Conservation (phyloP, 495 filamentous ascomycete genomes). For the Bryoglossum gracile region DNA sequence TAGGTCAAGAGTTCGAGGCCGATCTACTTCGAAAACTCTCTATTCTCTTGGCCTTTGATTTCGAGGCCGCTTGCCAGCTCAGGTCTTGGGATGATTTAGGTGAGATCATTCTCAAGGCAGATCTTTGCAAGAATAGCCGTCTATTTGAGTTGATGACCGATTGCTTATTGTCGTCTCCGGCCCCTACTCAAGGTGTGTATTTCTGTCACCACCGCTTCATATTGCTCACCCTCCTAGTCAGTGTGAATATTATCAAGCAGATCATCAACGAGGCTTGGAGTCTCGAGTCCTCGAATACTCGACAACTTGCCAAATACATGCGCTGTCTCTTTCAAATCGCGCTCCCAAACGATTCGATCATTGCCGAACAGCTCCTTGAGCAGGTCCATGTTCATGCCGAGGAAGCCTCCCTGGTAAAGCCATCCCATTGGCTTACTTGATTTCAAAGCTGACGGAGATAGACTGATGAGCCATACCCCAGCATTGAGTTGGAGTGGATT, state of each 20-base stretch:
- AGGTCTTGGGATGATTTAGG: slow-evolving; percentile 61
- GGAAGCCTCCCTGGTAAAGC: slow-evolving; percentile 32
- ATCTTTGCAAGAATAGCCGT: slow-evolving; percentile 28
- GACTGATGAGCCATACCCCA: slow-evolving; percentile 49
- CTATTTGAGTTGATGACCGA: slow-evolving; percentile 51
- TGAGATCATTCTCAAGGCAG: slow-evolving; percentile 49
- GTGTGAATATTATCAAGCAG: slow-evolving; percentile 46
- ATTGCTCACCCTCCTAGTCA: too few relatives aligned
- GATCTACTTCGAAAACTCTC: slow-evolving; percentile 57
- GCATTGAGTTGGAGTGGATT: slow-evolving; percentile 71
- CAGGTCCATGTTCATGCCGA: slow-evolving; percentile 46
- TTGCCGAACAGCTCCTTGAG: slow-evolving; percentile 49
- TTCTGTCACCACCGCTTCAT: too few relatives aligned
- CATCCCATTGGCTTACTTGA: background rate
- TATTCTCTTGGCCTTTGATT: slow-evolving; percentile 60
- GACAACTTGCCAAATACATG: slow-evolving; percentile 61
- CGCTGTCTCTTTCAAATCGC: slow-evolving; percentile 64
- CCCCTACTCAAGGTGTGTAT: slow-evolving; percentile 38
- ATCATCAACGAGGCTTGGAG: slow-evolving; percentile 58
- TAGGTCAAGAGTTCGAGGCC: slow-evolving; percentile 36
- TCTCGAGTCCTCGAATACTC: slow-evolving; percentile 41
- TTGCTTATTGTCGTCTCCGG: slow-evolving; percentile 47
- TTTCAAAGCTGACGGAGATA: slow-evolving; percentile 17
- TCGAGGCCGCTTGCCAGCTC: slow-evolving; percentile 64
- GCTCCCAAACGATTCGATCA: slow-evolving; percentile 31